These are phyloP conservation scores for Phoenix dactylifera DNA, from an alignment of 176 grass and related monocot genomes.

Conservation along the genomic window DNA sequence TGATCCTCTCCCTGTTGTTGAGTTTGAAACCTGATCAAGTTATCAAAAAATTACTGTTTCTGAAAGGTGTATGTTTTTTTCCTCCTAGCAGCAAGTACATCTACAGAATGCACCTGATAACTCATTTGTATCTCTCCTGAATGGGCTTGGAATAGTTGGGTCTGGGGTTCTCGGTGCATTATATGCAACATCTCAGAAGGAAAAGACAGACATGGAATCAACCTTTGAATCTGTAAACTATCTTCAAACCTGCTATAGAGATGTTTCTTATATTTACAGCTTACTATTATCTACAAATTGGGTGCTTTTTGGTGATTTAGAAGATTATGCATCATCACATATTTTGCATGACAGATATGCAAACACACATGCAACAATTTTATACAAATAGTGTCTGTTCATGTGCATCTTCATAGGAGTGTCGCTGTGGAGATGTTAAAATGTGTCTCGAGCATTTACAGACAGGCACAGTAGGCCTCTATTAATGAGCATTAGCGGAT, in stretches of 20 bases:
- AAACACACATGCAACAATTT: too few species aligned
- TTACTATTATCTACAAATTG: too few species aligned
- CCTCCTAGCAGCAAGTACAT: slow-evolving; percentile 3
- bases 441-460: too few species aligned
- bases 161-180: slow-evolving; percentile 81
- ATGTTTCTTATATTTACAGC: slow-evolving; percentile 9
- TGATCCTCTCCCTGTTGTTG: background rate
- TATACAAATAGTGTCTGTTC: too few species aligned
- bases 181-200: slow-evolving; percentile 69
- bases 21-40: background rate
- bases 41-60: too few species aligned
- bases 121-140: slow-evolving; percentile 47
- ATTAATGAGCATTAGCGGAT: too few species aligned
- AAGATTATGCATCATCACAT: too few species aligned
- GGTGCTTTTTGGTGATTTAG: too few species aligned
- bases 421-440: too few species aligned
- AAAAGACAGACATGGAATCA: slow-evolving; percentile 63
- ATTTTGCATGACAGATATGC: too few species aligned
- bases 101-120: slow-evolving; percentile 42
- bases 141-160: slow-evolving; percentile 50
- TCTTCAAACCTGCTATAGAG: slow-evolving; percentile 35
- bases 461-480: too few species aligned
- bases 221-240: slow-evolving; percentile 76
- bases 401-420: too few species aligned
- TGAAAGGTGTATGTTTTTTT: background rate